Conservation (phyloP, 495 filamentous ascomycete genomes). For the Xanthoparmelia taractica region DNA sequence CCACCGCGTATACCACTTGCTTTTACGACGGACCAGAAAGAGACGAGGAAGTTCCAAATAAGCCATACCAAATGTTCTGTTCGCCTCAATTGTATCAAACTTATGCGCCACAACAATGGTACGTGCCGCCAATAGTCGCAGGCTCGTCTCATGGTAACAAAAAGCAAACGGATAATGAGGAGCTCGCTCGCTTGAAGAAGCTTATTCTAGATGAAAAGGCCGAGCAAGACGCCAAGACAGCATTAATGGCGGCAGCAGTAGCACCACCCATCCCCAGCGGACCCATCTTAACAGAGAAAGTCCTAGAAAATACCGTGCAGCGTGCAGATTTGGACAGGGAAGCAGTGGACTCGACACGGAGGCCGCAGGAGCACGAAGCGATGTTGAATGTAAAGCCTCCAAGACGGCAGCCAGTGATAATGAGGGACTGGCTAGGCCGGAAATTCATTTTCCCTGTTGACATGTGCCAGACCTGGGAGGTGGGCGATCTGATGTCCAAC, state of each 20-base stretch:
- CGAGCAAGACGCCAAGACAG: not conserved
- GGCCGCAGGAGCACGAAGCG: not conserved
- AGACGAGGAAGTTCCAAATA: not conserved
- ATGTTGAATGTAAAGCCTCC: not conserved
- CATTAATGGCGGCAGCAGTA: not conserved
- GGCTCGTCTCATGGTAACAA: not conserved
- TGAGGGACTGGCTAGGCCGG: slow-evolving; percentile 1
- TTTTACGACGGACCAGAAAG: not conserved
- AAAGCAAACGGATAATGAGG: not conserved
- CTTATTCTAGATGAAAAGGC: slow-evolving; percentile 4
- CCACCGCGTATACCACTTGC: not conserved
- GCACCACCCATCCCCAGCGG: not conserved
- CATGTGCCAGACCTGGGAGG: slow-evolving; percentile 6
- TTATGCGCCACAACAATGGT: not conserved
- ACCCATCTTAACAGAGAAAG: not conserved
- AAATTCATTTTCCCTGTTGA: slow-evolving; percentile 2
- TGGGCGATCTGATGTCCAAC: not conserved
- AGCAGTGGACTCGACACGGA: not conserved
- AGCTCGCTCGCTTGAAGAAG: slow-evolving; percentile 1
- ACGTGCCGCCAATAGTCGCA: not conserved
- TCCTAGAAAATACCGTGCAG: not conserved
- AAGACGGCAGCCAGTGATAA: not conserved
- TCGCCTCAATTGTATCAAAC: not conserved
- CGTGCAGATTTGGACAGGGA: not conserved
- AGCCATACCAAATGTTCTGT: not conserved